These are phyloP conservation scores for Naegleria gruberi DNA, from an alignment of 208 protist species.

Conservation along the genomic window DNA sequence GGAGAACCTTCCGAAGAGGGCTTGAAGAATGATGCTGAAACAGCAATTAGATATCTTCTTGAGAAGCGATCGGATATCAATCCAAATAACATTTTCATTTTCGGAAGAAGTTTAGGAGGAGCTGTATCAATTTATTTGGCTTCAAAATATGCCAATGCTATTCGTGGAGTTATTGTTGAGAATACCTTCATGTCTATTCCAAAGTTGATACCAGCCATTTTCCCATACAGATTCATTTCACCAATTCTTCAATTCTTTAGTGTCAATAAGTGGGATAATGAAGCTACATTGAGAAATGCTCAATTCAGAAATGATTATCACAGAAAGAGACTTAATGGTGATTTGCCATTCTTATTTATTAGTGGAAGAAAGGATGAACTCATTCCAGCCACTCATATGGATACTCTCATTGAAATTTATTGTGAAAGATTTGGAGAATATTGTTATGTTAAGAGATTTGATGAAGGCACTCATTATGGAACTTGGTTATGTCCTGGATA, in stretches of 20 bases:
- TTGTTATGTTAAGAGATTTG: constrained; percentile 54
- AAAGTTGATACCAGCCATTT: constrained; percentile 59
- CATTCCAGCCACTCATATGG: constrained; percentile 69
- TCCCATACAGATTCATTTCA: neutral
- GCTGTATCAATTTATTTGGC: constrained; percentile 72
- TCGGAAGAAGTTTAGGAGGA: constrained; percentile 75
- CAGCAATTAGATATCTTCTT: constrained; percentile 62
- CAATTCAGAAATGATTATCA: neutral
- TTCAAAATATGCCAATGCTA: constrained; percentile 41
- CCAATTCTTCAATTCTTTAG: neutral
- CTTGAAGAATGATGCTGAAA: constrained; percentile 65
- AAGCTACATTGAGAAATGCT: neutral
- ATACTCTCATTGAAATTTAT: constrained; percentile 49
- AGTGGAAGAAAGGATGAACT: constrained; percentile 65
- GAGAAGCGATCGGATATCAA: constrained; percentile 49
- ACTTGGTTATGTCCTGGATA: constrained; percentile 52
- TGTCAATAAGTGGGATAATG: constrained; percentile 19
- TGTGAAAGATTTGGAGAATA: constrained; percentile 23
- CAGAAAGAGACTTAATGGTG: neutral
- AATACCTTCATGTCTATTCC: constrained; percentile 77
- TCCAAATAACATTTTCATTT: constrained; percentile 61
- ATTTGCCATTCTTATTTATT: constrained; percentile 64
- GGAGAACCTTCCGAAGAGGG: constrained; percentile 53
- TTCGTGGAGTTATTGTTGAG: constrained; percentile 62
- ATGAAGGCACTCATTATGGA: constrained; percentile 62